phyloP scores from a whole-genome alignment of 495 filamentous ascomycete species.

The Penicillium crystallinum region DNA sequence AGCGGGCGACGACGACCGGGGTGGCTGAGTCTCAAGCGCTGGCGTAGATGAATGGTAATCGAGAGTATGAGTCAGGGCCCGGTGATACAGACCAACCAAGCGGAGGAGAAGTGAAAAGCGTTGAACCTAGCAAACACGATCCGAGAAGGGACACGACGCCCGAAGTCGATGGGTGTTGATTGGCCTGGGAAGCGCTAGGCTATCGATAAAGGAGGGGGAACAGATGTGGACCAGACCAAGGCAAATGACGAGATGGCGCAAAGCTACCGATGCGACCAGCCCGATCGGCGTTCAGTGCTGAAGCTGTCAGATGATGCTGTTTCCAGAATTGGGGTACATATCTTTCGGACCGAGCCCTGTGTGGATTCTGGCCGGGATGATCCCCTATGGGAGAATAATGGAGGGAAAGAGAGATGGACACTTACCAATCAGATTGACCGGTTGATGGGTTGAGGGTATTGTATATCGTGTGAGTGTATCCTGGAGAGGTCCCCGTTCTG shows the following conservation, averaged over 20 bases:
- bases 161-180: constrained; percentile 13
- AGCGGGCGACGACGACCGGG: not conserved
- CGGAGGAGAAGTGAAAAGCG: constrained; percentile 11
- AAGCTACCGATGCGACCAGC: constrained; percentile 27
- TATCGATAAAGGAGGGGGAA: constrained; percentile 12
- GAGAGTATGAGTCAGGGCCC: constrained; percentile 11
- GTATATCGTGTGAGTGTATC: not conserved
- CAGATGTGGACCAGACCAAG: constrained; percentile 4
- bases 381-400: not conserved
- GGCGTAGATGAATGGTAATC: constrained; percentile 11
- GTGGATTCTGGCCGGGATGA: not conserved
- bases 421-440: not conserved
- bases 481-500: not conserved
- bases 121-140: constrained; percentile 18
- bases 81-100: constrained; percentile 11
- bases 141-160: constrained; percentile 7
- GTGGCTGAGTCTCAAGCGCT: constrained; percentile 5
- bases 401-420: not conserved
- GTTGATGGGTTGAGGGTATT: not conserved
- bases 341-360: constrained; percentile 4
- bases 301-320: constrained; percentile 27
- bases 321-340: not conserved
- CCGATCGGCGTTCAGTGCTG: constrained; percentile 18
- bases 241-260: constrained; percentile 27
- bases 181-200: constrained; percentile 25